A percentile compares a stretch with the other conserved stretches of the same genome.
These are phyloP conservation scores for Colletotrichum godetiae DNA, from an alignment of 2,329 filamentous ascomycete genomes.

Conservation along the genomic window DNA sequence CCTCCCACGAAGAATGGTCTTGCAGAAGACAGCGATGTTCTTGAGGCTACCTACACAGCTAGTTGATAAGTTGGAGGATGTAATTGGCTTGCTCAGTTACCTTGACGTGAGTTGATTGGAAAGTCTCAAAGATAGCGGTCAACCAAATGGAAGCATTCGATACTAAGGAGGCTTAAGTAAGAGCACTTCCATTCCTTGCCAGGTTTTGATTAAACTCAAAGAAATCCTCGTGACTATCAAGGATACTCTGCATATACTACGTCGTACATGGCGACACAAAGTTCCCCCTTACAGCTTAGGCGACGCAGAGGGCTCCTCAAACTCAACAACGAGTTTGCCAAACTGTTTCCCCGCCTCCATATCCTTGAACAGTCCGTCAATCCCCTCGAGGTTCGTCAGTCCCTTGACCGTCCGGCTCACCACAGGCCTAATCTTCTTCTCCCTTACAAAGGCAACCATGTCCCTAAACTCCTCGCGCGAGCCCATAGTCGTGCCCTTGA, in stretches of 20 bases:
- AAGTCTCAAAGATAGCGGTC: neutral
- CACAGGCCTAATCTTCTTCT: slow-evolving; percentile 79
- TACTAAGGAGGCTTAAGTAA: neutral
- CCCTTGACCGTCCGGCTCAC: slow-evolving; percentile 81
- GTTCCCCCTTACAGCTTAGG: slow-evolving; percentile 53
- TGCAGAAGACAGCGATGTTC: neutral
- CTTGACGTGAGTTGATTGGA: neutral
- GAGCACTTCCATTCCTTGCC: neutral
- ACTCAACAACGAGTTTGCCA: slow-evolving; percentile 88
- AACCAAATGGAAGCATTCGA: neutral
- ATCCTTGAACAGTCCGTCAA: slow-evolving; percentile 86
- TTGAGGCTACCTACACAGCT: neutral
- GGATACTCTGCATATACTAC: neutral
- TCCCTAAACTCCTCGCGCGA: slow-evolving; percentile 89
- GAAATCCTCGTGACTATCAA: neutral
- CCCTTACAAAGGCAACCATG: slow-evolving; percentile 85
- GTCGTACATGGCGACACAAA: neutral
- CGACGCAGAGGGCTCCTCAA: slow-evolving; percentile 55
- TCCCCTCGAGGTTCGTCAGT: slow-evolving; percentile 79
- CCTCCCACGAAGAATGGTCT: neutral
- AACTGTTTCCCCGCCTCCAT: slow-evolving; percentile 90
- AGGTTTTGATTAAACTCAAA: neutral
- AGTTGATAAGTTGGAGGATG: neutral
- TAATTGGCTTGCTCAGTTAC: neutral
- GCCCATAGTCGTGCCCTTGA: slow-evolving; percentile 91